These are phyloP conservation scores for Camellia sinensis DNA, from an alignment of 148 eudicot species.

Conservation along the genomic window DNA sequence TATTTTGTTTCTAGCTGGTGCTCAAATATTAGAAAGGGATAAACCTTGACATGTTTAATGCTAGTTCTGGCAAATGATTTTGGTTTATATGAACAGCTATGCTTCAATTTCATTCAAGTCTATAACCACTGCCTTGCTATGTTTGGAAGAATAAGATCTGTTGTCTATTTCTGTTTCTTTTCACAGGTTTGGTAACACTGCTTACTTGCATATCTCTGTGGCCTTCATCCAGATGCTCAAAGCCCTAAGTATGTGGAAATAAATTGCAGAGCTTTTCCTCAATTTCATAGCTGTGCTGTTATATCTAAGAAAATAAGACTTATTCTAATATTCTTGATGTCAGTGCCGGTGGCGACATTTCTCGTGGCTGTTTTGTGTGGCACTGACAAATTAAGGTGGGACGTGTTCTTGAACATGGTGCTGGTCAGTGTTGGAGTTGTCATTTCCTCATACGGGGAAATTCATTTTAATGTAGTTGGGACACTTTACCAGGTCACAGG, in stretches of 20 bases:
- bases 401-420: slow-evolving; percentile 74
- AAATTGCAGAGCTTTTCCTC: slow-evolving; percentile 1
- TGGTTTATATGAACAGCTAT: neutral
- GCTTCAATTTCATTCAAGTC: neutral
- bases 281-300: neutral
- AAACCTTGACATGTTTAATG: neutral
- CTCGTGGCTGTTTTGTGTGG: slow-evolving; percentile 83
- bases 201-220: slow-evolving; percentile 73
- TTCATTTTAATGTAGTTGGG: slow-evolving; percentile 71
- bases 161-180: neutral
- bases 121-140: neutral
- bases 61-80: neutral
- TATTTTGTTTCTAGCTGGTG: neutral
- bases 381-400: slow-evolving; percentile 79
- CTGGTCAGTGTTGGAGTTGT: slow-evolving; percentile 89
- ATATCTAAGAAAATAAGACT: slow-evolving; percentile 3
- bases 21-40: neutral
- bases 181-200: slow-evolving; percentile 78
- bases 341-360: slow-evolving; percentile 98
- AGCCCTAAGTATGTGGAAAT: slow-evolving; percentile 61
- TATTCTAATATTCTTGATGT: slow-evolving; percentile 9
- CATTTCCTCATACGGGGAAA: slow-evolving; percentile 79
- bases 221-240: slow-evolving; percentile 88
- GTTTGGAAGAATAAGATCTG: slow-evolving; percentile 6
- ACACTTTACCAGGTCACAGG: slow-evolving; percentile 70